Evolutionary conservation across 139 green algal genomes (phyloP), one percentile per base, ranked within the genome.

Genomic region (Mesotaenium endlicherianum): DNA sequence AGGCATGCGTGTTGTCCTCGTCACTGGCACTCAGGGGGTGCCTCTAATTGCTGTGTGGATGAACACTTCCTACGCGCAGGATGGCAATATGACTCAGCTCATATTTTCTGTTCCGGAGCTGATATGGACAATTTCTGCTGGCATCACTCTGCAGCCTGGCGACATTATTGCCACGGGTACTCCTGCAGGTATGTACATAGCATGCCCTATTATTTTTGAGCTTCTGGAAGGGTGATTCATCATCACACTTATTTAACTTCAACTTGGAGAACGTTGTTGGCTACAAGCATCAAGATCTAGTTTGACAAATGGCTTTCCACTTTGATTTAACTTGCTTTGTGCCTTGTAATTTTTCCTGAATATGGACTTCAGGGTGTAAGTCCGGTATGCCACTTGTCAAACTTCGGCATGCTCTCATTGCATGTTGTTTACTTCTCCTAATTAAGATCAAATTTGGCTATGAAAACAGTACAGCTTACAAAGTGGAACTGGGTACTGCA

Each of bases 121-220:
- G 4, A 83, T 90, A 30, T 55, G 16, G 31, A 84, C 76, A 38
- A 89, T 90, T 8, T 74, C 39, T 14, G 43, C 49, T n/a, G 68
- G 40, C 31, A 70, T 89, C 44, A 89, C 85, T 5, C 72, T 90
- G 26, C 59, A 79, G 11, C 58, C 59, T 2, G 85, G 87, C 2
- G 87, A 90, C 67, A 71, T 90, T 49, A 83, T 90, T 36, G 50
- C 53, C 11, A 90, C 83, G 5, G 87, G 87, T 3, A 90, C 87
- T 34, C 87, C 87, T 50, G 58, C 75, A 16, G 87, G 87, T 82
- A 34, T 6, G 47, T 1, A 26, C 38, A 14, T 1, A 26, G 2
- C n/a, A n/a, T n/a, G n/a, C n/a, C n/a, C n/a, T n/a, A n/a, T 16
- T 16, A 16, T 58, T 58, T 11, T 58, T n/a, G 49, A 58, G 49